These are phyloP conservation scores for Claviceps arundinis DNA, from an alignment of 2,329 filamentous ascomycete species.

Conservation along the genomic window DNA sequence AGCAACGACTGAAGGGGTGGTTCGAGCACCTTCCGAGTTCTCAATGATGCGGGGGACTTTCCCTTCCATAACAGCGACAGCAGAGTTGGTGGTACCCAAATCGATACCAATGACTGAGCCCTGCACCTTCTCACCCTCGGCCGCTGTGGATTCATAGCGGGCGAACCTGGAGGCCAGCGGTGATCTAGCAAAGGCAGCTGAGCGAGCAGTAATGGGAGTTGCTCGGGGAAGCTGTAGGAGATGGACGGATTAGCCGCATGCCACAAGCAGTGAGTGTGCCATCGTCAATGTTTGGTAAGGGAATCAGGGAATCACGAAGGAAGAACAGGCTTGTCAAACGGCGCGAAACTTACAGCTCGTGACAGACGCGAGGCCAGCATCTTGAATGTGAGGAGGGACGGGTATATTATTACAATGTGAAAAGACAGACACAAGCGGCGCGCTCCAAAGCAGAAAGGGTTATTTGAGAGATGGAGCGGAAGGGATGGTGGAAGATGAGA, in stretches of 20 bases:
- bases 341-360: conserved; percentile 52
- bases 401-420: conserved; percentile 20
- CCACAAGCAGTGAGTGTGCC: not conserved
- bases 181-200: conserved; percentile 53
- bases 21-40: conserved; percentile 72
- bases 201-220: conserved; percentile 52
- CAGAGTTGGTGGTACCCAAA: conserved; percentile 95
- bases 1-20: conserved; percentile 68
- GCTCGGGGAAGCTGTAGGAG: conserved; percentile 60
- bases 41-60: conserved; percentile 93
- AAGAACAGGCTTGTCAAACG: not conserved
- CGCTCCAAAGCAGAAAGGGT: conserved; percentile 16
- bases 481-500: conserved; percentile 5
- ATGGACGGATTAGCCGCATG: conserved; percentile 10
- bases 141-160: conserved; percentile 57
- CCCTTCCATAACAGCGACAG: conserved; percentile 95
- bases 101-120: conserved; percentile 97
- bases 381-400: conserved; percentile 26
- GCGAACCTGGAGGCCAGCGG: conserved; percentile 62
- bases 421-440: conserved; percentile 20
- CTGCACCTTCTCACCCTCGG: conserved; percentile 63
- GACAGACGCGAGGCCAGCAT: conserved; percentile 63
- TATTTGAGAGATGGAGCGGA: conserved; percentile 12
- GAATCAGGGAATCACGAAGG: not conserved
- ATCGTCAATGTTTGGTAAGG: conserved; percentile 1